Conservation (phyloP, 345 rosid genomes). For the Firmiana major region DNA sequence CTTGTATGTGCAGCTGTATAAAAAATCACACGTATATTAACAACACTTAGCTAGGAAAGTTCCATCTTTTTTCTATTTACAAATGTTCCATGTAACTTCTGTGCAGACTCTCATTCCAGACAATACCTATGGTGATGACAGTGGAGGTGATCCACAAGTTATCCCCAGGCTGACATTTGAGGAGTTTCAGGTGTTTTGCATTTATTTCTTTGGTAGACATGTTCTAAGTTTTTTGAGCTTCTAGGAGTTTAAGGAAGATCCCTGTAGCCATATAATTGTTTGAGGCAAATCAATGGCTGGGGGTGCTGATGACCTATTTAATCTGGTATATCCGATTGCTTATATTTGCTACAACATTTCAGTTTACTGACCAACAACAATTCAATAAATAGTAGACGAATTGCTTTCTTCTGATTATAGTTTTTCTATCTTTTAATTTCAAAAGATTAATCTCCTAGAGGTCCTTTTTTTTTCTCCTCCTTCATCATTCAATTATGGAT, state of each 20-base stretch:
- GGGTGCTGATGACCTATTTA: constrained; percentile 78
- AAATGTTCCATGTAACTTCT: constrained; percentile 20
- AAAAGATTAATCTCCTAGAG: too few species aligned
- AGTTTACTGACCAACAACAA: neutral
- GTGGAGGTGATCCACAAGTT: constrained; percentile 93
- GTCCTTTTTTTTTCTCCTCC: too few species aligned
- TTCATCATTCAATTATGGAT: constrained; percentile 51
- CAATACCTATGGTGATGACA: constrained; percentile 94
- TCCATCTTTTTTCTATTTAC: constrained; percentile 8
- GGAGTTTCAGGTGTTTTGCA: constrained; percentile 66
- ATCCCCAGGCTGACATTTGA: constrained; percentile 85
- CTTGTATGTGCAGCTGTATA: too few species aligned
- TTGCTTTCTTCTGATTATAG: neutral
- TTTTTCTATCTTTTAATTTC: neutral
- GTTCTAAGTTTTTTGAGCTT: neutral
- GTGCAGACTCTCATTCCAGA: constrained; percentile 82
- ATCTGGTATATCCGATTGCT: constrained; percentile 57
- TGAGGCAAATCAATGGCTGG: constrained; percentile 98
- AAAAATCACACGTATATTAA: neutral
- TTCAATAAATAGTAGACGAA: neutral
- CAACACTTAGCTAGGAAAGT: neutral
- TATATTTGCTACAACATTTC: neutral
- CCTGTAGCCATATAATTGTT: constrained; percentile 74
- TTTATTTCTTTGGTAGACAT: neutral
- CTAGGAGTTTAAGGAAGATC: constrained; percentile 42